phyloP scores from a whole-genome alignment of 163 green algal species.

The Scenedesmus sp. region DNA sequence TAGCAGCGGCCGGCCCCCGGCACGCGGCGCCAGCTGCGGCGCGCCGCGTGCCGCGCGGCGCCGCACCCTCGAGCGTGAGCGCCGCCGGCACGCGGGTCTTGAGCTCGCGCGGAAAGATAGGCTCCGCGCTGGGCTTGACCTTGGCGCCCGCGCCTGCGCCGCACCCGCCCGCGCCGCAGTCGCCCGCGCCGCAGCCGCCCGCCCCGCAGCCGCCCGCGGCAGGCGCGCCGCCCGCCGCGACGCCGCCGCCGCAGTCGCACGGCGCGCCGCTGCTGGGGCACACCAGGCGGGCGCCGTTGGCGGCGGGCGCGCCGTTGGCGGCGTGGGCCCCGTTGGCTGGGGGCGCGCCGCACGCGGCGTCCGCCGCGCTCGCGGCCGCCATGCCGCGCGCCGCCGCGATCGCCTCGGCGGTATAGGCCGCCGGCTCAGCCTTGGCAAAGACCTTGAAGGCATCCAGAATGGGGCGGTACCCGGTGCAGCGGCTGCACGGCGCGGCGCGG shows the following conservation, averaged over 20 bases:
- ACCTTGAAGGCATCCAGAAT: constrained; percentile 96
- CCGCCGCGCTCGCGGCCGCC: constrained; percentile 23
- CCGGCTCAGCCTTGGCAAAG: constrained; percentile 85
- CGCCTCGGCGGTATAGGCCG: constrained; percentile 87
- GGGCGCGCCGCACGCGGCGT: not conserved
- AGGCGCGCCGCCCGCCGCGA: not conserved
- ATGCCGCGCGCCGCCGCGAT: constrained; percentile 68
- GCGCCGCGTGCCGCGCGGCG: no score
- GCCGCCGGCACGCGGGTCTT: constrained; percentile 56
- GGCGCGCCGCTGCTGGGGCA: constrained; percentile 87
- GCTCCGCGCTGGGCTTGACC: constrained; percentile 67
- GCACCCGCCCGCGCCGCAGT: constrained; percentile 26
- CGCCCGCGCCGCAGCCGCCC: not conserved
- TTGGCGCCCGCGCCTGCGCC: constrained; percentile 13
- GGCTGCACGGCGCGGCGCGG: no score
- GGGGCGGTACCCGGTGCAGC: constrained; percentile 96
- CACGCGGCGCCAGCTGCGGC: not conserved
- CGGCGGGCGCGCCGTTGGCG: not conserved
- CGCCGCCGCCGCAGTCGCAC: constrained; percentile 73
- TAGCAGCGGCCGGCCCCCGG: not conserved
- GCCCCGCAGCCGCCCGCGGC: not conserved
- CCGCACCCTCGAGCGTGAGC: constrained; percentile 68
- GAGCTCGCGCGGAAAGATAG: constrained; percentile 95
- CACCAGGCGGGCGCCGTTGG: constrained; percentile 44
- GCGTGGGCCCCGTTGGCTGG: constrained; percentile 1